phyloP scores from a whole-genome alignment of 192 early-diverging fungal genomes.

The Coemansia sp. region DNA sequence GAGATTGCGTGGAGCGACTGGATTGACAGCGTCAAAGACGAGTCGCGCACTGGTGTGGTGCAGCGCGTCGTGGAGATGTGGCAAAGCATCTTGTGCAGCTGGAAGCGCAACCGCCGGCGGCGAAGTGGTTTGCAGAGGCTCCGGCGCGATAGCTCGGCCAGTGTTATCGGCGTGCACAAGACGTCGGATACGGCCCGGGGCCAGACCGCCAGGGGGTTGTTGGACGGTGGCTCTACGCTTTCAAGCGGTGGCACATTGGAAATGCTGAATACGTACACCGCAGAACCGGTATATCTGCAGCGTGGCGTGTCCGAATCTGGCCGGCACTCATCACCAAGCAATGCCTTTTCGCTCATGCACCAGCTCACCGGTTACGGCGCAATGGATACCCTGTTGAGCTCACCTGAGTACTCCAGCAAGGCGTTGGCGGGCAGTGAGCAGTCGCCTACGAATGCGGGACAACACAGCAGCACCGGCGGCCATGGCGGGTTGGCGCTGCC shows the following conservation, averaged over 20 bases:
- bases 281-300: slow-evolving; percentile 34
- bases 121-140: neutral
- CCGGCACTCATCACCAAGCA: slow-evolving; percentile 9
- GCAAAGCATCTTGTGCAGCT: slow-evolving; percentile 19
- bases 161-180: slow-evolving; percentile 8
- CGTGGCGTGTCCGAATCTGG: slow-evolving; percentile 41
- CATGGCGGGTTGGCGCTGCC: neutral
- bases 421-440: no score
- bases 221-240: slow-evolving; percentile 1
- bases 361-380: slow-evolving; percentile 15
- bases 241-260: slow-evolving; percentile 5
- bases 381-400: neutral
- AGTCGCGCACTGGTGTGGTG: neutral
- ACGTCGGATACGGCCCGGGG: neutral
- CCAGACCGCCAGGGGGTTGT: slow-evolving; percentile 2
- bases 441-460: no score
- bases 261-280: slow-evolving; percentile 6
- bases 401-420: no score
- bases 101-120: slow-evolving; percentile 9
- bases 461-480: neutral
- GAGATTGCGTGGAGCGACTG: slow-evolving; percentile 23
- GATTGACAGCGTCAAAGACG: slow-evolving; percentile 13
- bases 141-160: slow-evolving; percentile 11
- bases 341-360: slow-evolving; percentile 10
- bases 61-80: slow-evolving; percentile 22